These are phyloP conservation scores for Colletotrichum endophyticum DNA, from an alignment of 2,329 filamentous ascomycete genomes.

Conservation along the genomic window DNA sequence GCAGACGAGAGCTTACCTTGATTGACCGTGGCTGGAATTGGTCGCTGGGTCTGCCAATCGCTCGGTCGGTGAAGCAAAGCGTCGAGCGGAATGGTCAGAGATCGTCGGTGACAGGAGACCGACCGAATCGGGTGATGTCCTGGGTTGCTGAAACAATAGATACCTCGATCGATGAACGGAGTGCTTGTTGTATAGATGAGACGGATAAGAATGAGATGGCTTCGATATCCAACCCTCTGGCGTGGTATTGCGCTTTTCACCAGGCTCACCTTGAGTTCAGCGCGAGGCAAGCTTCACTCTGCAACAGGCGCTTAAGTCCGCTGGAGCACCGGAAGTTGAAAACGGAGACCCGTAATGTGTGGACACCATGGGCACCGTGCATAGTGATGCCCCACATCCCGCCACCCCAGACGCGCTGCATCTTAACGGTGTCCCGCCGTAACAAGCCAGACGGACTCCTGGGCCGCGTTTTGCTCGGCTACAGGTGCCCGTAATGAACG, in stretches of 20 bases:
- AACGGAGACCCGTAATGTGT: conserved; percentile 10
- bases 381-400: not conserved
- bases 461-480: not conserved
- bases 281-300: conserved; percentile 10
- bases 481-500: not conserved
- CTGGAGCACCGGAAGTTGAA: conserved; percentile 13
- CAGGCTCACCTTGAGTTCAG: conserved; percentile 10
- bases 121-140: not conserved
- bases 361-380: conserved; percentile 16
- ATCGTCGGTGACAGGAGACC: conserved; percentile 2
- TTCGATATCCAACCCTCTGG: not conserved
- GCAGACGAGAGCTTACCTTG: not conserved
- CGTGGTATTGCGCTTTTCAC: not conserved
- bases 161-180: not conserved
- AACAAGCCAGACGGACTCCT: not conserved
- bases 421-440: not conserved
- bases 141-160: not conserved
- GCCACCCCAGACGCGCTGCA: not conserved
- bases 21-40: not conserved
- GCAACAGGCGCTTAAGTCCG: conserved; percentile 16
- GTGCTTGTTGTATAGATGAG: not conserved
- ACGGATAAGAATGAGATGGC: not conserved
- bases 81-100: not conserved
- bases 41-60: not conserved
- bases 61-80: not conserved